Evolutionary conservation across 371 early-diverging fungal species (phyloP).

Genomic region (Vittaforma corneae): DNA sequence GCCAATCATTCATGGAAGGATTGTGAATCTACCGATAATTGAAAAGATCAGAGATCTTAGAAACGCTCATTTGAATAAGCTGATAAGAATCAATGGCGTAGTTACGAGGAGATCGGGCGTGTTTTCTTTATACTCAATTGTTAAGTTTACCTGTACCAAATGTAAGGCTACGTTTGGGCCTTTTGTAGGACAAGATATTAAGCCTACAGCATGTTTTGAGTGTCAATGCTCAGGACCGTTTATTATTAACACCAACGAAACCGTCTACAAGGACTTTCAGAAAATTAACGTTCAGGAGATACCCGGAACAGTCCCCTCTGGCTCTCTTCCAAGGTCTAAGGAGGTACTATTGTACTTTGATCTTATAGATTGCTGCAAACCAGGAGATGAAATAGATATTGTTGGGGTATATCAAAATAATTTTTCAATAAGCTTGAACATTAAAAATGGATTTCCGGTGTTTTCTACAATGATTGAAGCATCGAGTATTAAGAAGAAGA

Average conservation of each 20-base stretch:
- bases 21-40: constrained; percentile 73
- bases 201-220: constrained; percentile 72
- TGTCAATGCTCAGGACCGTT: constrained; percentile 89
- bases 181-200: constrained; percentile 78
- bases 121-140: constrained; percentile 86
- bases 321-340: constrained; percentile 82
- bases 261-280: constrained; percentile 92
- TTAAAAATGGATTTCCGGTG: constrained; percentile 87
- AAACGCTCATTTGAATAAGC: constrained; percentile 72
- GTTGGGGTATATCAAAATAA: constrained; percentile 92
- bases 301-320: constrained; percentile 89
- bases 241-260: constrained; percentile 68
- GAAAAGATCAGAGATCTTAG: constrained; percentile 78
- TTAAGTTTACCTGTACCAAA: constrained; percentile 85
- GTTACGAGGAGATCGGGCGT: constrained; percentile 85
- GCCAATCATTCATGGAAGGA: constrained; percentile 77
- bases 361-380: constrained; percentile 84
- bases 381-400: constrained; percentile 93
- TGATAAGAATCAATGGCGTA: constrained; percentile 82
- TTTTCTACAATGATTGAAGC: constrained; percentile 89
- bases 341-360: constrained; percentile 89
- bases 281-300: constrained; percentile 89
- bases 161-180: constrained; percentile 85
- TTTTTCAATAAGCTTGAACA: constrained; percentile 74
- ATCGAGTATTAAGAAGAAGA: constrained; percentile 58